Base-by-base conservation (phyloP, 192 early-diverging fungal genomes). In the Coemansia sp. region DNA sequence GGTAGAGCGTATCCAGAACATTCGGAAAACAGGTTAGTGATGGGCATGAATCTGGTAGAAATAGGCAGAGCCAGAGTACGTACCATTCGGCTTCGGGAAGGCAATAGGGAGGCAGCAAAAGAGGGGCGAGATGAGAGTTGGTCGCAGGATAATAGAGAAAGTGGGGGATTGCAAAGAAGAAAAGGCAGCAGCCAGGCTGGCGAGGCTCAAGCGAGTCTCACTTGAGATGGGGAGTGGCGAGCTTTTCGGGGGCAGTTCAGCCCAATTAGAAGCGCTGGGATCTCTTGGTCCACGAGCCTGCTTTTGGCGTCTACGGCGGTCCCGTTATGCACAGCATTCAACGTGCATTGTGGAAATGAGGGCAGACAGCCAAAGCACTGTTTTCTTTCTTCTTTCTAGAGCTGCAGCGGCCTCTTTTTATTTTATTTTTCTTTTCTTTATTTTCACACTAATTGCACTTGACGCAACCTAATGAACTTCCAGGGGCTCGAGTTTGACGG, bases 181-280 rank as follows among this genome's bases (percentile, higher is more conserved):
- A 43, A 43, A n/a, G 41, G 13, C 12, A 43, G 12, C 41, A 5
- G 16, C 14, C 20, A 27, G 11, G 32, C 41, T 20, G 12, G 14
- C 3, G 19, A 10, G 39, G 19, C 54, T 26, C 19, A 32, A 32
- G 32, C 27, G 12, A 7, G 49, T 57, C 47, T n/a, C 47, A 29
- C 6, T 51, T 45, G 65, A 81, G 50, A 73, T 65, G 54, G 69
- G 41, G 41, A n/a, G 41, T 43, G 41, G 75, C 14, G 78, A 81
- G 55, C 75, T 81, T 32, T 73, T 75, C 45, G 78, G 78, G 9
- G 73, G 75, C 32, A 32, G 32, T 32, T 32, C 32, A 32, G 32
- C 8, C 32, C 32, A 43, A 43, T 12, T 14, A 43, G 41, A 5
- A 43, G 3, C 12, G 16, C 12, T 43, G 41, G 13, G 47, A 2